These are phyloP conservation scores for Lactarius quietus DNA, from an alignment of 768 basidiomycete genomes.

Conservation along the genomic window DNA sequence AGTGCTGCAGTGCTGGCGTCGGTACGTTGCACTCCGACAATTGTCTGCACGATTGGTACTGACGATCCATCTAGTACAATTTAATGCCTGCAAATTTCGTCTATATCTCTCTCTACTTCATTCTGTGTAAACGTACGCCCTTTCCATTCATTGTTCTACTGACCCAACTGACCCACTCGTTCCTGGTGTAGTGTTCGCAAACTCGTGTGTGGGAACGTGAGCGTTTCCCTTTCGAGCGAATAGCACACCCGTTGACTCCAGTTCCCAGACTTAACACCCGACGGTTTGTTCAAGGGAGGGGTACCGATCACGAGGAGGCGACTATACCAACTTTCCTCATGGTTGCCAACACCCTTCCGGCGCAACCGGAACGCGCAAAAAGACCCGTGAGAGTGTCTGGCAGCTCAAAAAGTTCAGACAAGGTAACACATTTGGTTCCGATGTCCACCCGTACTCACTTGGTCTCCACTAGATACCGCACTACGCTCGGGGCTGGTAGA, in stretches of 20 bases:
- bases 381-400: slow-evolving; percentile 11
- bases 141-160: neutral
- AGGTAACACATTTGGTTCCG: slow-evolving; percentile 2
- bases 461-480: slow-evolving; percentile 10
- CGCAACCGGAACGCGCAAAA: neutral
- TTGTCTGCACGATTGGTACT: slow-evolving; percentile 1
- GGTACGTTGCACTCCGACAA: slow-evolving; percentile 37
- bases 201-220: slow-evolving; percentile 26
- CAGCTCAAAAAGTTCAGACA: slow-evolving; percentile 16
- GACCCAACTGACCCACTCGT: neutral
- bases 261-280: slow-evolving; percentile 21
- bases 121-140: slow-evolving; percentile 48
- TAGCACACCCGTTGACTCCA: neutral
- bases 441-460: slow-evolving; percentile 4
- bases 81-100: slow-evolving; percentile 51
- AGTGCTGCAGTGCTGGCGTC: slow-evolving; percentile 52
- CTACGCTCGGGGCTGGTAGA: slow-evolving; percentile 20
- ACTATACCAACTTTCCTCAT: slow-evolving; percentile 26
- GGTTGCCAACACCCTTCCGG: slow-evolving; percentile 22
- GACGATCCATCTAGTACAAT: slow-evolving; percentile 46
- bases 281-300: slow-evolving; percentile 24
- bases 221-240: neutral
- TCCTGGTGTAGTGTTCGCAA: slow-evolving; percentile 22
- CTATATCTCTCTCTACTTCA: slow-evolving; percentile 59
- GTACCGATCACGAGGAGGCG: slow-evolving; percentile 24